Conservation (phyloP, 108 stramenopile genomes). For the Nannochloropsis gaditana region DNA sequence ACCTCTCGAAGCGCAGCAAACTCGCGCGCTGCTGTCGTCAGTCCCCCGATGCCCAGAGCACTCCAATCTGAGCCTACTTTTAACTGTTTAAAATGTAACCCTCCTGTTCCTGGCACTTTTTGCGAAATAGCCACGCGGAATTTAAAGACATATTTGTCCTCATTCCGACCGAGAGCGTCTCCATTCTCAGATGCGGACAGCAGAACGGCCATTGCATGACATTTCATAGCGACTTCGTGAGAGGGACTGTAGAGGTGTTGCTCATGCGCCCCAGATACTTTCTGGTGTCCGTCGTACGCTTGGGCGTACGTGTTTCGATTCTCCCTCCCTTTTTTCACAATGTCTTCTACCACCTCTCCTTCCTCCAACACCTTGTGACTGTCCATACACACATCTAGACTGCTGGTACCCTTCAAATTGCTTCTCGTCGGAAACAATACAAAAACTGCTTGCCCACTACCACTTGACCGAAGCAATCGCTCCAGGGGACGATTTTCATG, state of each 20-base stretch:
- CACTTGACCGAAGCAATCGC: neutral
- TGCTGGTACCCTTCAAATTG: neutral
- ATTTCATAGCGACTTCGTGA: neutral
- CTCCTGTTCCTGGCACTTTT: neutral
- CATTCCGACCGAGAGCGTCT: neutral
- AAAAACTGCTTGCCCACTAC: neutral
- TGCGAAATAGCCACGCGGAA: neutral
- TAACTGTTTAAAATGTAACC: neutral
- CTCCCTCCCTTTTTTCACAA: neutral
- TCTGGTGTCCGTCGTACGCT: neutral
- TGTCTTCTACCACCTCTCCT: neutral
- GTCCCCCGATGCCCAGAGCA: constrained; percentile 22
- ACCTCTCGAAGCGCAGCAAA: constrained; percentile 28
- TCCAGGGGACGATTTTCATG: neutral
- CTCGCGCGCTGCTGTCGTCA: constrained; percentile 36
- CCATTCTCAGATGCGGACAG: neutral
- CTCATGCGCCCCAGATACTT: neutral
- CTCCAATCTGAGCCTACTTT: constrained; percentile 17
- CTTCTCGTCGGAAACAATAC: neutral
- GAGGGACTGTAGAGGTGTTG: neutral
- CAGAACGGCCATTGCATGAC: neutral
- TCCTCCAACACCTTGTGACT: neutral
- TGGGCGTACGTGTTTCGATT: neutral
- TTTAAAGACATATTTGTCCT: neutral
- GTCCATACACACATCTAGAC: neutral